Evolutionary conservation across 2,329 filamentous ascomycete genomes (phyloP), one percentile per base, ranked within the genome.

Genomic region (Cladosporium sp.): DNA sequence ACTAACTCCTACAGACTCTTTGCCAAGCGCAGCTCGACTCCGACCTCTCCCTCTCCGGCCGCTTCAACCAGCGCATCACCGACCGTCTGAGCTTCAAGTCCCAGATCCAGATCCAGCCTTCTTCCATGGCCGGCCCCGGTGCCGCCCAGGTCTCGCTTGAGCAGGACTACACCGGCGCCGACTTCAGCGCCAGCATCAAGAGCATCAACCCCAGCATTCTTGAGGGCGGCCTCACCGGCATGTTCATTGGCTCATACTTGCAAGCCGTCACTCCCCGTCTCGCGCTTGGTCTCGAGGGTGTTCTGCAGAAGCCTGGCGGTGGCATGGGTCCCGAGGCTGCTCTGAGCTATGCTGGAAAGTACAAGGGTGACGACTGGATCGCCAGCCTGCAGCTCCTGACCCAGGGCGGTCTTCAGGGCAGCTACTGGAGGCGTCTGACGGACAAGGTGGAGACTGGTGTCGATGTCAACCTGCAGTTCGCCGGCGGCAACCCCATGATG

Each of bases 371-470:
- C 52, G 91, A 96, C 68, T 98, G 92, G 91, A 85, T 95, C 67
- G 92, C 87, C 49, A 95, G 87, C 59, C 89, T 86, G 59, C 92
- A 96, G 74, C 77, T 96, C 52, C 85, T 95, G 69, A 87, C 89
- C 38, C 88, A 92, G 72, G 91, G 93, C 56, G 88, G 85, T 56
- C 75, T 98, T 59, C 92, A 87, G 71, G 86, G 90, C 42, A 92
- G 90, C 33, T 98, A 93, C 82, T 98, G 93, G 93, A 84, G 87
- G 70, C 85, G 81, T 66, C 75, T 98, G 62, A 93, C 90, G 19
- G 93, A 97, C 61, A 93, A 91, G 74, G 90, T 98, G 32, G 92
- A 97, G 77, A 92, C 90, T 57, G 93, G 93, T 73, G 89, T 95
- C 62, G 92, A 97, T 65, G 84, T 95, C 79, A 95, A 90, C 71